Evolutionary conservation across 2,329 filamentous ascomycete species (phyloP).

Genomic region (Fusarium phyllophilum): DNA sequence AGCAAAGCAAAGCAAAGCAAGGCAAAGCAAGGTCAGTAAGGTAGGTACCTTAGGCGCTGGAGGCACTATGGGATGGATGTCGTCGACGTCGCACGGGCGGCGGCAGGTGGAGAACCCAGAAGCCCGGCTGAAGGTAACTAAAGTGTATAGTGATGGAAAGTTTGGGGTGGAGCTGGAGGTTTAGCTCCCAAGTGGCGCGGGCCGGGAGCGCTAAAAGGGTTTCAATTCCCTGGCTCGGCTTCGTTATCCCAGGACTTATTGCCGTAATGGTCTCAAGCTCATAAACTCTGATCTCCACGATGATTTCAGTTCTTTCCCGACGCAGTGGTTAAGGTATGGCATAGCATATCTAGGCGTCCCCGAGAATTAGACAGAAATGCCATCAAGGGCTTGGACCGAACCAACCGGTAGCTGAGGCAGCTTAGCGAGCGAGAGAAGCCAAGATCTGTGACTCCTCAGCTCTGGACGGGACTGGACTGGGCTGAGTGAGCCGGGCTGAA

Average conservation of each 20-base stretch:
- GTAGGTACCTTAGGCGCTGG: neutral
- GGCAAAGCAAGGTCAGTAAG: neutral
- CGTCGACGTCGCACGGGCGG: slow-evolving; percentile 25
- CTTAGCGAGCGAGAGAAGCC: neutral
- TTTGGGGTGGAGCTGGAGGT: slow-evolving; percentile 15
- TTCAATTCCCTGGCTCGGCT: slow-evolving; percentile 21
- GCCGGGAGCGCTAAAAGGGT: slow-evolving; percentile 35
- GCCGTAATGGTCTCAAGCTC: slow-evolving; percentile 4
- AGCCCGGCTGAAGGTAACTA: slow-evolving; percentile 39
- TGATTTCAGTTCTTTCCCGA: slow-evolving; percentile 18
- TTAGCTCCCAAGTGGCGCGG: slow-evolving; percentile 35
- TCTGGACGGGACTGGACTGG: neutral
- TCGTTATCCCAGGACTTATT: slow-evolving; percentile 15
- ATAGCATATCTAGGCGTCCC: slow-evolving; percentile 7
- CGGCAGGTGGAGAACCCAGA: slow-evolving; percentile 38
- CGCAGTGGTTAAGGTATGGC: slow-evolving; percentile 19
- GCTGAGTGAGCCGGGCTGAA: neutral
- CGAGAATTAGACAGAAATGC: neutral
- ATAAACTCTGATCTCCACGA: slow-evolving; percentile 12
- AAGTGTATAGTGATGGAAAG: slow-evolving; percentile 32
- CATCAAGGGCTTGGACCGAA: slow-evolving; percentile 2
- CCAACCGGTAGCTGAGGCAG: slow-evolving; percentile 12
- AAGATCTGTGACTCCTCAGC: neutral
- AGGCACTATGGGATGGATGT: slow-evolving; percentile 6
- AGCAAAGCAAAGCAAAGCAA: neutral